Conservation (phyloP, 805 yeast species). For the Metahyphopichia silvanorum region DNA sequence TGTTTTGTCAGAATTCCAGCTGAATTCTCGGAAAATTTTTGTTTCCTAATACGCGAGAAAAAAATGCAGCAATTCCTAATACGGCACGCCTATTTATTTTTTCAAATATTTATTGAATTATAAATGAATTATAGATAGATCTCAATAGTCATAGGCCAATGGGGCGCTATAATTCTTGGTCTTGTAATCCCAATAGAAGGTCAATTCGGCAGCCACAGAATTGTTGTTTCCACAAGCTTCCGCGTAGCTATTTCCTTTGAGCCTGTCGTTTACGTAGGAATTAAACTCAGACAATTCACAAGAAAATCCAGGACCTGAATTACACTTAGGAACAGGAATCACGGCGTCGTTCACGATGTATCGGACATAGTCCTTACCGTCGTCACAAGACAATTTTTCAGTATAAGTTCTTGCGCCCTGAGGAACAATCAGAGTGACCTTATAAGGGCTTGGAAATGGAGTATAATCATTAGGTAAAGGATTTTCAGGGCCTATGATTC, state of each 20-base stretch:
- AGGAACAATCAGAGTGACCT: slow-evolving; percentile 36
- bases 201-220: slow-evolving; percentile 22
- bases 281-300: slow-evolving; percentile 36
- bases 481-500: slow-evolving; percentile 43
- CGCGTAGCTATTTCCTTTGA: slow-evolving; percentile 21
- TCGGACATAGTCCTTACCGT: slow-evolving; percentile 32
- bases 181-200: slow-evolving; percentile 42
- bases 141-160: too few species aligned
- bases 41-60: neutral
- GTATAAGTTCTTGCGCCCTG: slow-evolving; percentile 39
- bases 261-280: slow-evolving; percentile 23
- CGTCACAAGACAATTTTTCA: slow-evolving; percentile 32
- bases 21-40: neutral
- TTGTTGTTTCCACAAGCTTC: slow-evolving; percentile 23
- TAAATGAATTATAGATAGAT: too few species aligned
- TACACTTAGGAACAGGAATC: slow-evolving; percentile 30
- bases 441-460: slow-evolving; percentile 47
- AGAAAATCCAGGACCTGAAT: slow-evolving; percentile 41
- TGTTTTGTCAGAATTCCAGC: neutral
- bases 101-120: neutral
- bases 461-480: slow-evolving; percentile 45
- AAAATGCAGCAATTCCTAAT: neutral
- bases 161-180: neutral
- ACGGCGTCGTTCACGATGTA: slow-evolving; percentile 40
- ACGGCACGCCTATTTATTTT: neutral